phyloP scores from a whole-genome alignment of 2,329 filamentous ascomycete species.

The Nigrograna mackinnonii region DNA sequence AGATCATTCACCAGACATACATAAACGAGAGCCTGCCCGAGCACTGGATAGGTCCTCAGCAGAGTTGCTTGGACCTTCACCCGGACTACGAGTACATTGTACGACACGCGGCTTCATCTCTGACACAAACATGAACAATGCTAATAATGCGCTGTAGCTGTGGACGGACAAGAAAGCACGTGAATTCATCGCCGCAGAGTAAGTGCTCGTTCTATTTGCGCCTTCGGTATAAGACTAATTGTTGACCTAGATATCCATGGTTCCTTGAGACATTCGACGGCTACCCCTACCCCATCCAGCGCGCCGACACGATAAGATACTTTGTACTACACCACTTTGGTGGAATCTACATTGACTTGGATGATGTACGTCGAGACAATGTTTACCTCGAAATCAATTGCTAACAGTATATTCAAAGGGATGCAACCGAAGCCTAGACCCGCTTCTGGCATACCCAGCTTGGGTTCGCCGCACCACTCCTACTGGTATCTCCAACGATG shows the following conservation, averaged over 20 bases:
- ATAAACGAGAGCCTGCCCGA: slow-evolving; percentile 70
- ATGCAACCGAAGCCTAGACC: slow-evolving; percentile 69
- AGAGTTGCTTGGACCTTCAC: slow-evolving; percentile 69
- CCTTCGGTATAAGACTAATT: no score
- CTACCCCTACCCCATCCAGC: slow-evolving; percentile 76
- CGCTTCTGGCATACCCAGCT: slow-evolving; percentile 68
- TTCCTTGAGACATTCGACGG: slow-evolving; percentile 75
- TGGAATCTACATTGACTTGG: slow-evolving; percentile 80
- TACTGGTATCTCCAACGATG: slow-evolving; percentile 80
- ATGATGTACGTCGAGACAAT: slow-evolving; percentile 57
- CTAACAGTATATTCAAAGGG: slow-evolving; percentile 51
- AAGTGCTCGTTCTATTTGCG: no score
- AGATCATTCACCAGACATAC: slow-evolving; percentile 80
- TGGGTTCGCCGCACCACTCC: slow-evolving; percentile 73
- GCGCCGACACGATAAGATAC: slow-evolving; percentile 78
- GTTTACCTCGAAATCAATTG: neutral
- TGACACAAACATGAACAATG: slow-evolving; percentile 22
- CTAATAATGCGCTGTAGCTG: no score
- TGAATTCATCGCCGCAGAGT: slow-evolving; percentile 70
- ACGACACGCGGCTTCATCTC: slow-evolving; percentile 8
- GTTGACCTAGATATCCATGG: slow-evolving; percentile 70
- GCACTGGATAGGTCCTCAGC: slow-evolving; percentile 67
- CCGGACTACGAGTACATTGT: slow-evolving; percentile 76
- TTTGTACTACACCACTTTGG: slow-evolving; percentile 78
- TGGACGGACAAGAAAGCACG: slow-evolving; percentile 75